Evolutionary conservation across 148 eudicot genomes (phyloP).

Genomic region (Vaccinium myrtillus): DNA sequence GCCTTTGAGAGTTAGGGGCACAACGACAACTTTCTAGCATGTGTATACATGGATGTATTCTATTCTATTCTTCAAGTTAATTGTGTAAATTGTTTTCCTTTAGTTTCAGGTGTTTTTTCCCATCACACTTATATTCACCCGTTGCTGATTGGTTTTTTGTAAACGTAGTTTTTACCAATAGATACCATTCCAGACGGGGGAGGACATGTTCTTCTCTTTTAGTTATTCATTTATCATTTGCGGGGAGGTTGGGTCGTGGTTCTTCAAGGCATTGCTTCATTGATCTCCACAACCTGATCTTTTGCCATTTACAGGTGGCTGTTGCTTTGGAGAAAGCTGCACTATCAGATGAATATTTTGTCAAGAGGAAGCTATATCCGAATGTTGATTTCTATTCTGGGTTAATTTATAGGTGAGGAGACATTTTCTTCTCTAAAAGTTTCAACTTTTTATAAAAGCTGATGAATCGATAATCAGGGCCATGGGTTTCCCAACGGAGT

Average conservation of each 20-base stretch:
- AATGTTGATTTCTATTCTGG: conserved; percentile 99
- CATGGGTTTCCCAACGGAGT: conserved; percentile 95
- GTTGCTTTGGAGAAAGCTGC: conserved; percentile 99
- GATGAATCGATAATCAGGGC: conserved; percentile 56
- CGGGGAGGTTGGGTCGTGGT: not conserved
- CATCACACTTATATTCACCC: not conserved
- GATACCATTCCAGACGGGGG: not conserved
- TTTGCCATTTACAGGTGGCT: conserved; percentile 66
- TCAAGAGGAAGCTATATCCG: conserved; percentile 91
- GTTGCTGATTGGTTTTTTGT: not conserved
- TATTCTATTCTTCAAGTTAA: not conserved
- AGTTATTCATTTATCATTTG: not conserved
- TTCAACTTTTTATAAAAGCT: not conserved
- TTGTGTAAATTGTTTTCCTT: not conserved
- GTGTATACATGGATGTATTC: not conserved
- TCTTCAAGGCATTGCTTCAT: not conserved
- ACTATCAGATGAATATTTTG: conserved; percentile 89
- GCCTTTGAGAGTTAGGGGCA: no score
- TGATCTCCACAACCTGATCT: not conserved
- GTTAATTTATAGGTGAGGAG: conserved; percentile 82
- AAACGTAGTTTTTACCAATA: not conserved
- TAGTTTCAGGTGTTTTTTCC: not conserved
- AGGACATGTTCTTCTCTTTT: not conserved
- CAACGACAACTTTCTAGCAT: no score
- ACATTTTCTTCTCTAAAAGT: not conserved